Conservation (phyloP, 768 basidiomycete genomes). For the Lactifluus piperatus region DNA sequence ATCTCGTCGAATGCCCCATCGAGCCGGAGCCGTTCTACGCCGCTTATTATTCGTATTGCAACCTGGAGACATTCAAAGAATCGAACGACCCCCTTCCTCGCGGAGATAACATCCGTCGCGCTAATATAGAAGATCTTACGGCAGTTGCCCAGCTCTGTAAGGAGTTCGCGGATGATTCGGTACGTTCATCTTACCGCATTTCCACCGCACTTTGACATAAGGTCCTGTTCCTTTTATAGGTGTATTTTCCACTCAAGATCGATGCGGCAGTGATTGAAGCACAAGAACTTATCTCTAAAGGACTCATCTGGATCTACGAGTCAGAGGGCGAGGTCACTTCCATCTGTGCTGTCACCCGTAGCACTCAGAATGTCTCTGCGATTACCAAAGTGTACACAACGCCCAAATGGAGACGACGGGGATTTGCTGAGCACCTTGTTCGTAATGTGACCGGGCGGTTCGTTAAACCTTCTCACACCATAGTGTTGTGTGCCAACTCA, state of each 20-base stretch:
- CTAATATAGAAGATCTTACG: conserved; percentile 31
- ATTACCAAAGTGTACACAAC: conserved; percentile 54
- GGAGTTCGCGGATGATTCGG: conserved; percentile 45
- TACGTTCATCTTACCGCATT: conserved; percentile 25
- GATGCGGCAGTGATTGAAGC: conserved; percentile 38
- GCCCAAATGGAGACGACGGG: conserved; percentile 34
- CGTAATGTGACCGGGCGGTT: conserved; percentile 37
- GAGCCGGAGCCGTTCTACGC: conserved; percentile 41
- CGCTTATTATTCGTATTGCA: conserved; percentile 41
- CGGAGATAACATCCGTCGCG: conserved; percentile 34
- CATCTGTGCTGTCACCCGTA: conserved; percentile 51
- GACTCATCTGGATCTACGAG: conserved; percentile 48
- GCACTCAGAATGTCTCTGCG: conserved; percentile 39
- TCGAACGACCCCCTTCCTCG: conserved; percentile 24
- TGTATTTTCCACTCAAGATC: conserved; percentile 36
- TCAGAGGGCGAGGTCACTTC: conserved; percentile 34
- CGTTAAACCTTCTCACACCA: conserved; percentile 19
- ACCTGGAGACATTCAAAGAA: conserved; percentile 29
- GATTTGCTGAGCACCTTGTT: conserved; percentile 46
- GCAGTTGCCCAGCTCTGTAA: conserved; percentile 38
- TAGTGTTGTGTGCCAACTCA: conserved; percentile 10
- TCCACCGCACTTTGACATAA: neutral
- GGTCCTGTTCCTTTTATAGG: conserved; percentile 25
- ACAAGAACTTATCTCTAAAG: conserved; percentile 36
- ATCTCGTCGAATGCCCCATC: conserved; percentile 31